These are phyloP conservation scores for Pichia sp. DNA, from an alignment of 1,139 yeast genomes.

Conservation along the genomic window DNA sequence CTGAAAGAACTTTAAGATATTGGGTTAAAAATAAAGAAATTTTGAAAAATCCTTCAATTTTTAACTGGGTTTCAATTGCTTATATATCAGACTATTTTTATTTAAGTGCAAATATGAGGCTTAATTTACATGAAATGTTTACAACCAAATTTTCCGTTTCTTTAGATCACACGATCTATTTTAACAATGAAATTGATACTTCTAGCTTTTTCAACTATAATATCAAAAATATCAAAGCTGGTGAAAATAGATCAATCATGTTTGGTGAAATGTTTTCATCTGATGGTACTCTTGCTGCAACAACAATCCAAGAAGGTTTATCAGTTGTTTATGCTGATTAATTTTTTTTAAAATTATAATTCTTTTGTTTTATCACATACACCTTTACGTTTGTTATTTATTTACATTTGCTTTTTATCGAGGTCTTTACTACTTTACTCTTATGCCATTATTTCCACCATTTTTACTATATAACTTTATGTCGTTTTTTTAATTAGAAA, in stretches of 20 bases:
- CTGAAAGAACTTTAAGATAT: constrained; percentile 37
- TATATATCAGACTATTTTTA: constrained; percentile 57
- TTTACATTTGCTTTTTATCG: background rate
- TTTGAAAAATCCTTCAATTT: constrained; percentile 30
- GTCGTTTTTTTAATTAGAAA: background rate
- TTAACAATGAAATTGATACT: constrained; percentile 48
- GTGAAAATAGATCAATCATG: constrained; percentile 49
- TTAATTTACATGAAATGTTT: constrained; percentile 36
- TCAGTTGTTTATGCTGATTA: constrained; percentile 22
- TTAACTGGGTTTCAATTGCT: constrained; percentile 56
- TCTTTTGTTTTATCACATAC: no score
- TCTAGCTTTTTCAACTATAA: constrained; percentile 51
- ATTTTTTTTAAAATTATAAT: background rate
- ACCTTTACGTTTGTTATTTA: background rate
- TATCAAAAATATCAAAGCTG: constrained; percentile 45
- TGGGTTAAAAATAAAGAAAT: constrained; percentile 39
- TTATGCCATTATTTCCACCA: background rate
- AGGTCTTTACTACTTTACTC: background rate
- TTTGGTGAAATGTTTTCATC: constrained; percentile 52
- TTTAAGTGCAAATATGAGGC: constrained; percentile 42
- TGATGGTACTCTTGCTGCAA: constrained; percentile 53
- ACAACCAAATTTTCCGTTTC: constrained; percentile 49
- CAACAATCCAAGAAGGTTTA: constrained; percentile 64
- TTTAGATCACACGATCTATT: constrained; percentile 62
- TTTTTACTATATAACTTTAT: background rate